Evolutionary conservation across 371 early-diverging fungal species (phyloP), one percentile per base, ranked within the genome.

Genomic region (Scutellospora calospora): DNA sequence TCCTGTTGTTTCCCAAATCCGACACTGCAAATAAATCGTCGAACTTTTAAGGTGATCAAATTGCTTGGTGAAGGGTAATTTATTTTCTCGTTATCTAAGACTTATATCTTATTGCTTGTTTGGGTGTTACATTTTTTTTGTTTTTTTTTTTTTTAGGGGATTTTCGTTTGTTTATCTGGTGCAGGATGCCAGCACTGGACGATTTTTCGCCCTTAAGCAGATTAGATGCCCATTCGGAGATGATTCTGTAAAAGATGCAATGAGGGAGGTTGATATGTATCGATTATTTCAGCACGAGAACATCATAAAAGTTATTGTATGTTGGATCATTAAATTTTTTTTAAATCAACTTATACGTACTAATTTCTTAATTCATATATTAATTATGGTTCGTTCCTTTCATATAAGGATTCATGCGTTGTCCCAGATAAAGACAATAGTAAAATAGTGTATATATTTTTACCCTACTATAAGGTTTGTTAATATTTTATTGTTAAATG

Each of bases 151-250:
- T 79, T 27, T 38, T 82, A 93, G 95, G 59, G 95, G 94, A 4
- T 95, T 94, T 84, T 91, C 93, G 35, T 88, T 89, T 69, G 95
- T 95, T 14, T 90, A 92, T 75, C 83, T 95, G n/a, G 93, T 92
- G 5, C 85, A 91, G 79, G 92, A 93, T 81, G 84, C 87, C 3
- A 86, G 85, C 29, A 85, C 88, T 11, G 88, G 88, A 0, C 83
- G 87, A 31, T 81, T 88, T 16, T 92, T 85, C 81, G 94, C 95
- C 12, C 52, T 94, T 31, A 95, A 95, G 68, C 91, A 90, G 69
- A 91, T 95, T 55, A 85, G 90, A 16, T 93, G 94, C 75, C 88
- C 89, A 20, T 82, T 87, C 60, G 93, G 90, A 1, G 90, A 90
- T 27, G 89, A 90, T 76, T 84, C 88, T 57, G 88, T 89, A 33